These are phyloP conservation scores for Eremothecium coryli DNA, from an alignment of 1,139 yeast species.

Conservation along the genomic window DNA sequence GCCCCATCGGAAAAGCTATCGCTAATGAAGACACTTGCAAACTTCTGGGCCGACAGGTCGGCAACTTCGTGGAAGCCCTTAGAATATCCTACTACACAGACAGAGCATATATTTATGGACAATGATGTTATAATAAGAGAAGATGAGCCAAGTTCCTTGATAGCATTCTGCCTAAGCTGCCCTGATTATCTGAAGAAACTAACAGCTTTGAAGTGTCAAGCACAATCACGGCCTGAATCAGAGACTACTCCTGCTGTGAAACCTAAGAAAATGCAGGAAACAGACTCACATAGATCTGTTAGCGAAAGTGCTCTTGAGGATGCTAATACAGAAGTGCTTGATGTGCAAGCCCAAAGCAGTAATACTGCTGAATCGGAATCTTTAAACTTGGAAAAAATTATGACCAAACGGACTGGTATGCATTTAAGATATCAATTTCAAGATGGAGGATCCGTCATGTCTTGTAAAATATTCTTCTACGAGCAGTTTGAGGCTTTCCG, in stretches of 20 bases:
- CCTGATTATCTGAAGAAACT: conserved; percentile 70
- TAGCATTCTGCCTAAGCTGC: conserved; percentile 85
- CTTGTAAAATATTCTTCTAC: conserved; percentile 90
- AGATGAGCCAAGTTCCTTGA: conserved; percentile 91
- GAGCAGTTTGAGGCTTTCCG: conserved; percentile 96
- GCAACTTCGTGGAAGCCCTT: conserved; percentile 94
- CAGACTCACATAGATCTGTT: conserved; percentile 10
- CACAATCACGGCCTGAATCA: conserved; percentile 8
- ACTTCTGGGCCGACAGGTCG: conserved; percentile 96
- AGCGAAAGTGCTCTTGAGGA: conserved; percentile 6
- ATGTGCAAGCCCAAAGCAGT: conserved; percentile 1
- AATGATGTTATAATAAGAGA: conserved; percentile 91
- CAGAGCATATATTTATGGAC: conserved; percentile 90
- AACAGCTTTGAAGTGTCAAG: conserved; percentile 6
- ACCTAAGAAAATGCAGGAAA: conserved; percentile 9
- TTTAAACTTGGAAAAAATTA: conserved; percentile 45
- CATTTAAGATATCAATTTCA: conserved; percentile 88
- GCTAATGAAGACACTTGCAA: conserved; percentile 71
- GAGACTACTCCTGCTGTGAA: conserved; percentile 8
- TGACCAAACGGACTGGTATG: conserved; percentile 76
- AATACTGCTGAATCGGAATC: conserved; percentile 6
- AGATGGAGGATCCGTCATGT: conserved; percentile 72
- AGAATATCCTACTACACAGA: conserved; percentile 66
- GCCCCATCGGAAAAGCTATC: conserved; percentile 60
- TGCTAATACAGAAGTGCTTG: conserved; percentile 2